phyloP scores from a whole-genome alignment of 2,329 filamentous ascomycete species.

The Pyrenochaeta sp. region DNA sequence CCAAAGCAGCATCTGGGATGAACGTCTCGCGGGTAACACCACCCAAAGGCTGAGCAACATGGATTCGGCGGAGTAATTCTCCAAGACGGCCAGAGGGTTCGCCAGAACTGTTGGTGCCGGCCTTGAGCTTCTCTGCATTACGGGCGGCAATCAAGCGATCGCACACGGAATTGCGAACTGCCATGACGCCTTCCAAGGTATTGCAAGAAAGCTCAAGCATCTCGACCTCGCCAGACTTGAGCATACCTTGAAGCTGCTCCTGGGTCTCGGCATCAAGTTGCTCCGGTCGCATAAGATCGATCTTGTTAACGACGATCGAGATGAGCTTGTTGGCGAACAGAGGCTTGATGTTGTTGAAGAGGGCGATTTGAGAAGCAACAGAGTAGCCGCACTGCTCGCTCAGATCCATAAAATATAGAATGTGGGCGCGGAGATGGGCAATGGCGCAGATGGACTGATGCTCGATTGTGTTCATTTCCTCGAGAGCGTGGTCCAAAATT shows the following conservation, averaged over 20 bases:
- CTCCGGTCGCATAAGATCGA: slow-evolving; percentile 86
- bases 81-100: slow-evolving; percentile 83
- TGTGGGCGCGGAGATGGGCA: slow-evolving; percentile 92
- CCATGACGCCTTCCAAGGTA: slow-evolving; percentile 90
- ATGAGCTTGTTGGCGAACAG: slow-evolving; percentile 97
- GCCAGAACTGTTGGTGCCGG: slow-evolving; percentile 77
- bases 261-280: slow-evolving; percentile 83
- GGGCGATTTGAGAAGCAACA: slow-evolving; percentile 87
- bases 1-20: slow-evolving; percentile 85
- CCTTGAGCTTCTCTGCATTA: slow-evolving; percentile 93
- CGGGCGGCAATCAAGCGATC: slow-evolving; percentile 91
- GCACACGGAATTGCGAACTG: slow-evolving; percentile 93
- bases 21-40: slow-evolving; percentile 80
- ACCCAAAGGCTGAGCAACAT: slow-evolving; percentile 92
- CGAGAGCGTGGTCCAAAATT: slow-evolving; percentile 94
- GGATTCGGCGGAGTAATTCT: slow-evolving; percentile 91
- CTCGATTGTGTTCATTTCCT: slow-evolving; percentile 99
- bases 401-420: slow-evolving; percentile 98
- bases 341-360: slow-evolving; percentile 93
- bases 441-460: slow-evolving; percentile 99
- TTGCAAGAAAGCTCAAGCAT: slow-evolving; percentile 93
- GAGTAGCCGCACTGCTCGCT: slow-evolving; percentile 97
- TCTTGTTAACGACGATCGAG: slow-evolving; percentile 98
- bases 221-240: slow-evolving; percentile 90
- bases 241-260: slow-evolving; percentile 76